Evolutionary conservation across 208 protist species (phyloP).

Genomic region (Crithidia thermophila): DNA sequence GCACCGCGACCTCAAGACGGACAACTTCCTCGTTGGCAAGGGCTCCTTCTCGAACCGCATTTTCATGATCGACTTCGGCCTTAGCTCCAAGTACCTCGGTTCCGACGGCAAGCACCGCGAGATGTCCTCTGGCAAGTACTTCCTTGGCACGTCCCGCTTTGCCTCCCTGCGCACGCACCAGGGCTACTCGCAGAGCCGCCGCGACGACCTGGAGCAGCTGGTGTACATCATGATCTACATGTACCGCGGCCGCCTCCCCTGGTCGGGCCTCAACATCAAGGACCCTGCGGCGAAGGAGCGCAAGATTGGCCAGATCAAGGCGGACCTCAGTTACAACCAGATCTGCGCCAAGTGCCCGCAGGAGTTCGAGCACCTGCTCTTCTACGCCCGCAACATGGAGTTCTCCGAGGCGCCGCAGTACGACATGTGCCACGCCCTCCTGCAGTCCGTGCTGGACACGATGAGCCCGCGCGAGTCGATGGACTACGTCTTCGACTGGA

Average conservation of each 20-base stretch:
- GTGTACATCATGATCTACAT: constrained; percentile 97
- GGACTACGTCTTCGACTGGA: constrained; percentile 60
- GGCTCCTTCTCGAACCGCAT: constrained; percentile 78
- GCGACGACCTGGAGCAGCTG: constrained; percentile 92
- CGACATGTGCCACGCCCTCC: constrained; percentile 76
- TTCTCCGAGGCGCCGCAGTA: constrained; percentile 74
- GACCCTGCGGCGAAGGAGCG: constrained; percentile 77
- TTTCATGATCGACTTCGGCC: constrained; percentile 96
- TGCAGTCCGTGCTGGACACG: constrained; percentile 53
- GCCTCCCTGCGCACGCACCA: constrained; percentile 97
- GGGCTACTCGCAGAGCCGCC: constrained; percentile 90
- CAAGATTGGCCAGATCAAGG: constrained; percentile 68
- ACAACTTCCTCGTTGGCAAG: constrained; percentile 99
- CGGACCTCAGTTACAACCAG: constrained; percentile 39
- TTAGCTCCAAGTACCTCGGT: constrained; percentile 80
- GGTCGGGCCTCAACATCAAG: constrained; percentile 92
- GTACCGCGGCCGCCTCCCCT: constrained; percentile 94
- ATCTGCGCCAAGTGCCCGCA: constrained; percentile 76
- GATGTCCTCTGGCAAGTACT: constrained; percentile 88
- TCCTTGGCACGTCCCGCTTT: constrained; percentile 98
- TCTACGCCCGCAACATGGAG: constrained; percentile 70
- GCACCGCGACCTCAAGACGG: constrained; percentile 98
- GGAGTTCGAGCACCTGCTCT: constrained; percentile 70
- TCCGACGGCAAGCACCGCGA: constrained; percentile 66
- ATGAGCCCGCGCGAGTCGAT: constrained; percentile 41